Evolutionary conservation across 2,329 filamentous ascomycete species (phyloP), one percentile per base, ranked within the genome.

Genomic region (Tetracladium maxilliforme): DNA sequence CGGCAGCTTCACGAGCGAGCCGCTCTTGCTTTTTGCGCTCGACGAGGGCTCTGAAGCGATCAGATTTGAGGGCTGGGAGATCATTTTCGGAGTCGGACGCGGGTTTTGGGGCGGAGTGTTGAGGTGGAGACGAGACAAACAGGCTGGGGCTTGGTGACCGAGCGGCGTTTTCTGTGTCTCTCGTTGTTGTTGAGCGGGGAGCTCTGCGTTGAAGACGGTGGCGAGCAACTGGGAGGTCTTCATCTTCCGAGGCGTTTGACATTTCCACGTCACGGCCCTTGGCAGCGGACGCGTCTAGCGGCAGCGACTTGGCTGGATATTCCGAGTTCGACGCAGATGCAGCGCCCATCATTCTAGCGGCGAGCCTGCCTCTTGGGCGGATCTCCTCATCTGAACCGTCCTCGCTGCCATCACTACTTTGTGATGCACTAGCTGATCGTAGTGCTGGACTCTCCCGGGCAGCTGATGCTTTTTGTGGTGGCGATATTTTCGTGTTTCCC

Each of bases 1-100:
- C 57, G 32, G 64, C 61, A 12, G 65, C 69, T 39, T 90, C 76
- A 25, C 61, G 70, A 4, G 68, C 75, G 18, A 73, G 53, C 6
- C 76, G 65, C 42, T 90, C 76, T 33, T 73, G 64, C 24, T 73
- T 68, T 42, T 87, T 90, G 38, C 70, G 67, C 22, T 71, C 70
- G 8, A 90, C 65, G 0, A 92, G 64, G 6, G 75, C 77, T 32
- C 71, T 58, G 40, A 92, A 74, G 5, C 75, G 69, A 20, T 66
- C 57, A 24, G 46, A 25, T 31, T 49, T 37, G 10, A 49, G 33
- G 6, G 65, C 58, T 2, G 67, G 30, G 13, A 68, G 63, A 4
- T 51, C 56, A 19, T 49, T 42, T 11, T 36, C 39, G 4, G 38
- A 38, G 20, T 43, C 38, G 19, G 41, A 29, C 27, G 16, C 28